Conservation (phyloP, 495 filamentous ascomycete genomes). For the Penicillium crystallinum region DNA sequence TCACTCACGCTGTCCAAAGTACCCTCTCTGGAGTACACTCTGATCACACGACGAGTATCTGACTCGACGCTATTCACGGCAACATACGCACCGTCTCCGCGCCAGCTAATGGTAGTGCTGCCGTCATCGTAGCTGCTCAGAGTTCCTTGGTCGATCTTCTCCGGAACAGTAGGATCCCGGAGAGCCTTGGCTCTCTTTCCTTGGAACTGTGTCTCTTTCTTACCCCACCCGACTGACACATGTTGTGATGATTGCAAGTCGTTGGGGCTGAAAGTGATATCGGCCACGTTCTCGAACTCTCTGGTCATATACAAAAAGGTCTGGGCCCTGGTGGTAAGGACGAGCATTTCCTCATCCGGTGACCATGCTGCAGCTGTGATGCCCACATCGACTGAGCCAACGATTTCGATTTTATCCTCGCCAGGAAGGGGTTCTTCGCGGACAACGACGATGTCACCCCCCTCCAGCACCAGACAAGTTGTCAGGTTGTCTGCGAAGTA, state of each 20-base stretch:
- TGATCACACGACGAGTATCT: conserved; percentile 64
- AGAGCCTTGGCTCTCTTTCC: conserved; percentile 87
- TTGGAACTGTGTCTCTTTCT: conserved; percentile 96
- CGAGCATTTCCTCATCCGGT: conserved; percentile 86
- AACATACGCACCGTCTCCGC: conserved; percentile 89
- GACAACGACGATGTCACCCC: conserved; percentile 84
- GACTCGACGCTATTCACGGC: conserved; percentile 74
- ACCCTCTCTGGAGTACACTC: conserved; percentile 87
- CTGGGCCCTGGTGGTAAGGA: conserved; percentile 69
- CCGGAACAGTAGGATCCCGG: conserved; percentile 88
- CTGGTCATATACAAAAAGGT: conserved; percentile 91
- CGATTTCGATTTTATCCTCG: conserved; percentile 81
- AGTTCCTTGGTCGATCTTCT: conserved; percentile 81
- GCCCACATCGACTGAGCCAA: conserved; percentile 87
- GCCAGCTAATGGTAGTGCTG: conserved; percentile 74
- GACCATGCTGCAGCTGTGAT: conserved; percentile 91
- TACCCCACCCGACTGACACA: conserved; percentile 98
- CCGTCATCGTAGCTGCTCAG: conserved; percentile 67
- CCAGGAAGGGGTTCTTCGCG: conserved; percentile 65
- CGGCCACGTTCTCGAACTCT: conserved; percentile 75
- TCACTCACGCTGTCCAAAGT: conserved; percentile 87
- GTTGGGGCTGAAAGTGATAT: conserved; percentile 61
- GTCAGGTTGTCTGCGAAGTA: conserved; percentile 75
- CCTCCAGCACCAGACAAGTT: conserved; percentile 77
- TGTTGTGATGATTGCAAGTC: conserved; percentile 88